phyloP scores from a whole-genome alignment of 306 rosid species.

The Medicago lupulina region DNA sequence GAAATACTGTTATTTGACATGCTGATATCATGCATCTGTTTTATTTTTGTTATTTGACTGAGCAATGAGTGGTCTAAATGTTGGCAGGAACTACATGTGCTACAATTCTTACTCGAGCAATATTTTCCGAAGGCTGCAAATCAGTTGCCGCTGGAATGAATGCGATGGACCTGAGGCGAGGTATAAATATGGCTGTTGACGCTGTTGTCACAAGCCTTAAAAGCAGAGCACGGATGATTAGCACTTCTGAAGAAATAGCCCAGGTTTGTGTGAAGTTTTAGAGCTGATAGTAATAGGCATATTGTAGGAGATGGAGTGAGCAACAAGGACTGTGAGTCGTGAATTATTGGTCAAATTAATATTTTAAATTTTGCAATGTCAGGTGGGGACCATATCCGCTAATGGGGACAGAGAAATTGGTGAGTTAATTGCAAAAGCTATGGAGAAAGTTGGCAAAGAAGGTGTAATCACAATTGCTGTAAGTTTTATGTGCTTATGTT shows the following conservation, averaged over 20 bases:
- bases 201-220: slow-evolving; percentile 87
- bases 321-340: not conserved
- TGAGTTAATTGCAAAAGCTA: slow-evolving; percentile 93
- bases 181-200: slow-evolving; percentile 89
- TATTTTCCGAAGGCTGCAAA: slow-evolving; percentile 93
- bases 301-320: not conserved
- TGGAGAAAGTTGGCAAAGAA: slow-evolving; percentile 99
- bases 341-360: not conserved
- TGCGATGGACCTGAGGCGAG: slow-evolving; percentile 96
- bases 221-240: slow-evolving; percentile 90
- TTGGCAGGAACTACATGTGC: slow-evolving; percentile 93
- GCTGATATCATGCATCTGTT: not conserved
- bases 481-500: slow-evolving; percentile 43
- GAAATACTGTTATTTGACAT: not conserved
- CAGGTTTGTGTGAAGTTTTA: slow-evolving; percentile 62
- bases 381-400: slow-evolving; percentile 97
- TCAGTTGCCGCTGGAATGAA: slow-evolving; percentile 99
- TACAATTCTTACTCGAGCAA: slow-evolving; percentile 86
- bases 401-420: slow-evolving; percentile 98
- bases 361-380: slow-evolving; percentile 3
- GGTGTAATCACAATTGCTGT: slow-evolving; percentile 94
- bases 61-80: slow-evolving; percentile 23
- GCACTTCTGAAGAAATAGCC: slow-evolving; percentile 97
- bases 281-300: not conserved
- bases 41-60: slow-evolving; percentile 10